Base-by-base conservation (phyloP, 768 basidiomycete species). In the Panellus pusillus region DNA sequence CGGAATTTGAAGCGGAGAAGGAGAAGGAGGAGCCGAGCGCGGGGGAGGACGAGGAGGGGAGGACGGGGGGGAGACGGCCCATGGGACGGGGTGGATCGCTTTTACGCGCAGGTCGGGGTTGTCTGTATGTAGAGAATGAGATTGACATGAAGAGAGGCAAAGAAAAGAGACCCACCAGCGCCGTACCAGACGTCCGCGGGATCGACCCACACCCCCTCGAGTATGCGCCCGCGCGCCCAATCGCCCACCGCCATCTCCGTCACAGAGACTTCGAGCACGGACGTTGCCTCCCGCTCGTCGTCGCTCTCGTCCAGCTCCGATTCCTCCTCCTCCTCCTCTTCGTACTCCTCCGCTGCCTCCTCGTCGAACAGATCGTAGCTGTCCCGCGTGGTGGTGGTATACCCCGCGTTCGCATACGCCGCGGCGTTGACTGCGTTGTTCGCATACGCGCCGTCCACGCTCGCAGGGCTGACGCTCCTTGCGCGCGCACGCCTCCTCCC, bases 191-290 rank as follows among this genome's bases (percentile, higher is more conserved):
- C 74, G 65, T 91, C 89, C 0, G 83, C 86, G 9, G 89, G 89
- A 45, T 79, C 85, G 40, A 84, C 68, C 89, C 89, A 91, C 60
- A 82, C 78, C 3, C 89, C 89, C 50, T 91, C 88, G 17, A 91
- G 68, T 44, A 91, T 84, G 43, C 88, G 71, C 18, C 74, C 77
- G 31, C 89, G 75, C 6, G 86, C 86, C 86, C 87, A 90, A 58
- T 88, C 87, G 12, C 77, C 74, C 47, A 90, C 70, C 1, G 89
- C 86, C 40, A 90, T 70, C 41, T 80, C 78, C 17, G 72, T 67
- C 12, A 78, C 75, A 17, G 17, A 39, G 44, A 37, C n/a, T 28
- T 59, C 58, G 13, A 54, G 36, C 54, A 42, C 74, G 44, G 89
- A 70, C 1, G 89, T 86, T 39, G 89, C 68, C 44, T 80, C 78